These are phyloP conservation scores for Vararia minispora DNA, from an alignment of 768 basidiomycete species.

Conservation along the genomic window DNA sequence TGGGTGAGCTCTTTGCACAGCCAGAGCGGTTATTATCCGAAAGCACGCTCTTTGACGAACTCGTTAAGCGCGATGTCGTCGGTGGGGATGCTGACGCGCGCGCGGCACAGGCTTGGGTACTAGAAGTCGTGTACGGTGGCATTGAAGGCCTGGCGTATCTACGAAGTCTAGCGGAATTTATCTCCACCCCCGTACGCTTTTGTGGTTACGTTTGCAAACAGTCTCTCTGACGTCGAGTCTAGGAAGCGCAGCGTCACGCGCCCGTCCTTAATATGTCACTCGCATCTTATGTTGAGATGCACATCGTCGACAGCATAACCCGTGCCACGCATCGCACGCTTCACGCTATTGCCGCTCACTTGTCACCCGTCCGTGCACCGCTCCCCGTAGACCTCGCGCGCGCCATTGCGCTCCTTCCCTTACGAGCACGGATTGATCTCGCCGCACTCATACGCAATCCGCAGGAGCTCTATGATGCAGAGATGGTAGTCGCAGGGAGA, in stretches of 20 bases:
- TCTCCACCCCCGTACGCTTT: constrained; percentile 20
- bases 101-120: constrained; percentile 55
- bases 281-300: constrained; percentile 4
- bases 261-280: not conserved
- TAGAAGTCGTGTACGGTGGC: constrained; percentile 73
- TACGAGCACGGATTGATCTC: constrained; percentile 25
- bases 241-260: too few relatives aligned
- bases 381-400: constrained; percentile 8
- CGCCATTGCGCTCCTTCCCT: constrained; percentile 15
- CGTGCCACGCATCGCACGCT: constrained; percentile 9
- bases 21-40: too few relatives aligned
- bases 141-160: constrained; percentile 68
- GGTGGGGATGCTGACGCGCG: constrained; percentile 42
- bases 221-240: too few relatives aligned
- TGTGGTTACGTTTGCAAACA: too few relatives aligned
- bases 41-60: constrained; percentile 14
- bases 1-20: constrained; percentile 19
- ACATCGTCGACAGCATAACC: constrained; percentile 8
- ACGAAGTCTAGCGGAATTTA: constrained; percentile 67
- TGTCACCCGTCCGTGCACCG: not conserved
- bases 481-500: constrained; percentile 21
- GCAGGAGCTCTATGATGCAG: constrained; percentile 29
- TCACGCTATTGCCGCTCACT: not conserved
- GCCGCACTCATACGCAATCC: constrained; percentile 29
- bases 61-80: constrained; percentile 13